phyloP scores from a whole-genome alignment of 768 basidiomycete genomes.

The Cystobasidium tubakii region DNA sequence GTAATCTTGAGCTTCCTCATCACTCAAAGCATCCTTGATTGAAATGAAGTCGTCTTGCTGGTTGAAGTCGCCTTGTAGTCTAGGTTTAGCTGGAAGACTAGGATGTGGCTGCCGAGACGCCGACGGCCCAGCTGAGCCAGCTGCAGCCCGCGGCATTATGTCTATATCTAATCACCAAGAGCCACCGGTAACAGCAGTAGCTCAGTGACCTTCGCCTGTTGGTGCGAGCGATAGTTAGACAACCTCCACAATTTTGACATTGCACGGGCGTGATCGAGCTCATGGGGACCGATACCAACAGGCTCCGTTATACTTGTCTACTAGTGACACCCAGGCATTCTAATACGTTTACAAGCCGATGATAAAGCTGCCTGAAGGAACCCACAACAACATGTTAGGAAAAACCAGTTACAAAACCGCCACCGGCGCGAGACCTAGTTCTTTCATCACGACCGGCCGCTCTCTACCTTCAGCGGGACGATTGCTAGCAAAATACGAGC shows the following conservation, averaged over 20 bases:
- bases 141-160: neutral
- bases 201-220: neutral
- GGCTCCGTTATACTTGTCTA: no score
- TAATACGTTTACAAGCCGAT: no score
- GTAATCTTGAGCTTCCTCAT: conserved; percentile 2
- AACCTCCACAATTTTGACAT: neutral
- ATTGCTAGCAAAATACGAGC: conserved; percentile 41
- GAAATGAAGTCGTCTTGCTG: conserved; percentile 44
- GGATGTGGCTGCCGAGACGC: conserved; percentile 1
- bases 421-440: conserved; percentile 42
- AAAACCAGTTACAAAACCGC: conserved; percentile 36
- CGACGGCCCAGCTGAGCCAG: neutral
- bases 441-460: conserved; percentile 42
- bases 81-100: conserved; percentile 9
- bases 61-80: conserved; percentile 37
- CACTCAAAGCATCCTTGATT: conserved; percentile 37
- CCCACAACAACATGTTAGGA: neutral
- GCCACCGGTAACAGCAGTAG: no score
- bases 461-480: conserved; percentile 14
- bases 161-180: no score
- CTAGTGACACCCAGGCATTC: no score
- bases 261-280: neutral
- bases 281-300: no score
- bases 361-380: no score
- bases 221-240: neutral